Conservation (phyloP, 345 rosid species). For the Eucalyptus grandis region DNA sequence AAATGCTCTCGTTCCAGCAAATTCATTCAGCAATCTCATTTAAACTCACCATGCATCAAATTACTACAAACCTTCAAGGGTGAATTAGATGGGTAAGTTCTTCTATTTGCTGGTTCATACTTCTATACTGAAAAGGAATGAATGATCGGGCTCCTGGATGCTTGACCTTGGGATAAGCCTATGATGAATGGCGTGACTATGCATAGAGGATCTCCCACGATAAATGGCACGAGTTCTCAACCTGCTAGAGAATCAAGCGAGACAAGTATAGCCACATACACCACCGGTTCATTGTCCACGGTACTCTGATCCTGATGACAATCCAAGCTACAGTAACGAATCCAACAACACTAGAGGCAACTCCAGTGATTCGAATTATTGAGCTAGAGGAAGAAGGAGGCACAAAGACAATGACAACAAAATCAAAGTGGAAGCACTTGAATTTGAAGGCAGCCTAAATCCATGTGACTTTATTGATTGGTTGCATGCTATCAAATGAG, state of each 20-base stretch:
- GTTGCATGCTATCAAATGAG: background rate
- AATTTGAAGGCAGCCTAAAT: background rate
- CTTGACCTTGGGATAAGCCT: background rate
- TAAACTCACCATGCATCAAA: background rate
- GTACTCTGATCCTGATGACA: background rate
- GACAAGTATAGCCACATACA: background rate
- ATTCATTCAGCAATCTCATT: background rate
- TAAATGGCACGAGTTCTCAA: background rate
- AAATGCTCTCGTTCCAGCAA: background rate
- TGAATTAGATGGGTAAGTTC: background rate
- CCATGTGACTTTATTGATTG: too few relatives aligned
- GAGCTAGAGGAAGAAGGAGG: background rate
- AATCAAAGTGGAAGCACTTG: background rate
- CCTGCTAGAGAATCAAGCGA: background rate
- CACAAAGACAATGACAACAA: background rate
- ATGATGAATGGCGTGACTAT: background rate
- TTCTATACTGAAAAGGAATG: background rate
- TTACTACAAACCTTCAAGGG: background rate
- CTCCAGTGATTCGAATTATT: too few relatives aligned
- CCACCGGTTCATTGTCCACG: background rate
- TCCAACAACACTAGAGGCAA: background rate
- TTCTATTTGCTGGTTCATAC: background rate
- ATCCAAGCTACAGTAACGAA: background rate
- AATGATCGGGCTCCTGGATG: background rate
- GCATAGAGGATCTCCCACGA: background rate